Conservation (phyloP, 208 protist genomes). For the Wallacemonas sp. region DNA sequence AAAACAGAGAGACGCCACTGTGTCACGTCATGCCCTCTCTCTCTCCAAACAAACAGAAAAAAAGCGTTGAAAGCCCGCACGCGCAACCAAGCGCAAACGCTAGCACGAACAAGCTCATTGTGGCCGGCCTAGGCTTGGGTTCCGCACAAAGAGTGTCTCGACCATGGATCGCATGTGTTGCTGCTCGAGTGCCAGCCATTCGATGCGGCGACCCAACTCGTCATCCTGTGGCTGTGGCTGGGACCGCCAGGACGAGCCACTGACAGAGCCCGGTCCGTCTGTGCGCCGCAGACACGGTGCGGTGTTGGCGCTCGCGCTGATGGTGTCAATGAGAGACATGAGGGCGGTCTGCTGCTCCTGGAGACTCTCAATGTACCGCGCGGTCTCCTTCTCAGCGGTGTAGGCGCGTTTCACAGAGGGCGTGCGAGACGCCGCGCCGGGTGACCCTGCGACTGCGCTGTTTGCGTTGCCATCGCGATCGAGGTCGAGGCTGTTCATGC, state of each 20-base stretch:
- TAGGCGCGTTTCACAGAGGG: neutral
- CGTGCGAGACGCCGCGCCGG: neutral
- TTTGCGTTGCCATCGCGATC: neutral
- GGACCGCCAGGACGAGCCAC: neutral
- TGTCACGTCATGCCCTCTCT: no score
- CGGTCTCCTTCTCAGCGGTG: conserved; percentile 2
- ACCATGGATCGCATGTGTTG: conserved; percentile 6
- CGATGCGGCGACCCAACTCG: neutral
- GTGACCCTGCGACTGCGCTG: no score
- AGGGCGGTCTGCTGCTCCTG: conserved; percentile 3
- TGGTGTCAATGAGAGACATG: neutral
- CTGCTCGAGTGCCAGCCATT: conserved; percentile 1
- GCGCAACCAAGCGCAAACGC: neutral
- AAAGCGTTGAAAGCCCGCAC: neutral
- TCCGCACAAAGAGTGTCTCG: neutral
- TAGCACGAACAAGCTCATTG: neutral
- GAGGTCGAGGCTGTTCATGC: neutral
- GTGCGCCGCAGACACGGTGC: neutral
- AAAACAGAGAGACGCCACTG: no score
- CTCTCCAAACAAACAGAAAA: no score
- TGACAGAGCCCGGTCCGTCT: neutral
- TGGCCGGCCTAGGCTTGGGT: neutral
- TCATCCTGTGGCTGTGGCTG: neutral
- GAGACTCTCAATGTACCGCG: neutral
- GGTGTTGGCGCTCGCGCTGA: neutral